These are phyloP conservation scores for Sparassis latifolia DNA, from an alignment of 1,284 basidiomycete genomes.

Conservation along the genomic window DNA sequence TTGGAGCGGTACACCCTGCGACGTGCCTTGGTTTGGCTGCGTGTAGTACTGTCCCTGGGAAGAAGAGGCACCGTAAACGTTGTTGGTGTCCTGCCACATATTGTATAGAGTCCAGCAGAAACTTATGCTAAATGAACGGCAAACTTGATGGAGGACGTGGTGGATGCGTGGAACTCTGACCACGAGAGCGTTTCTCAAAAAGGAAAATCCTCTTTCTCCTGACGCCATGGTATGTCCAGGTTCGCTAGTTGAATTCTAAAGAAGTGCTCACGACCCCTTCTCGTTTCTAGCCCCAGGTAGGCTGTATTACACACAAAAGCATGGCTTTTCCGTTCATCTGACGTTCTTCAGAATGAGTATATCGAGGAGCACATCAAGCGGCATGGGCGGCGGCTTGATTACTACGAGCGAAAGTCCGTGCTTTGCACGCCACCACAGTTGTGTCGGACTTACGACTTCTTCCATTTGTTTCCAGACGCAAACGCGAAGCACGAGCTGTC, in stretches of 20 bases:
- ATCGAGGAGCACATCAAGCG: slow-evolving; percentile 88
- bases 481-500: slow-evolving; percentile 86
- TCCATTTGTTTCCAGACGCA: slow-evolving; percentile 57
- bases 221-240: slow-evolving; percentile 14
- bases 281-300: slow-evolving; percentile 60
- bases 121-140: slow-evolving; percentile 3
- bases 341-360: slow-evolving; percentile 68
- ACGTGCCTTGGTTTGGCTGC: slow-evolving; percentile 32
- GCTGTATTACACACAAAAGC: not conserved
- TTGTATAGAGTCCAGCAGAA: slow-evolving; percentile 3
- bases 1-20: slow-evolving; percentile 56
- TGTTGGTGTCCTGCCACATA: slow-evolving; percentile 68
- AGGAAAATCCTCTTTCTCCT: slow-evolving; percentile 6
- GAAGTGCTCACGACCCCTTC: not conserved
- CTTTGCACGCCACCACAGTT: not conserved
- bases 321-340: not conserved
- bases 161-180: not conserved
- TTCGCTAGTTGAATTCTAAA: not conserved
- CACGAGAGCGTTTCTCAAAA: not conserved
- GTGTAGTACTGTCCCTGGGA: slow-evolving; percentile 55
- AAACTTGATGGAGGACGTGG: not conserved
- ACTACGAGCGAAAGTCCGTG: slow-evolving; percentile 77
- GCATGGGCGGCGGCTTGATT: slow-evolving; percentile 81
- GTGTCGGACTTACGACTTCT: not conserved
- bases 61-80: slow-evolving; percentile 47